Percentiles rank a stretch among this genome's conserved stretches.
These are phyloP conservation scores for Gossypium davidsonii DNA, from an alignment of 441 rosid species.

Conservation along the genomic window DNA sequence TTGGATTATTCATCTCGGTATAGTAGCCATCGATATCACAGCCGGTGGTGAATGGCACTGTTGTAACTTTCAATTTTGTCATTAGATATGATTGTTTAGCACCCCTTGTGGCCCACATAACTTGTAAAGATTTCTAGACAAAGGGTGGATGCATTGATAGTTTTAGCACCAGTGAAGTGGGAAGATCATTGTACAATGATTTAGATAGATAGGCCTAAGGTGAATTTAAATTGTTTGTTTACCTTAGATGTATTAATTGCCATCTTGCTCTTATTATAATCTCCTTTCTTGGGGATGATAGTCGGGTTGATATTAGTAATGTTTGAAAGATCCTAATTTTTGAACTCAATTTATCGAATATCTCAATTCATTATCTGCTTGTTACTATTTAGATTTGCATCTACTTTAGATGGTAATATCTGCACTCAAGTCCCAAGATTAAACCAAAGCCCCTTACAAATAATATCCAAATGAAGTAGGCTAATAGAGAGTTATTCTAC, in stretches of 20 bases:
- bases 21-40: conserved; percentile 22
- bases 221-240: not conserved
- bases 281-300: not conserved
- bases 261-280: not conserved
- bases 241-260: not conserved
- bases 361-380: not conserved
- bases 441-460: not conserved
- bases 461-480: not conserved
- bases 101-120: not conserved
- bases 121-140: not conserved
- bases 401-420: not conserved
- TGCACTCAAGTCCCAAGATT: not conserved
- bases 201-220: not conserved
- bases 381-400: not conserved
- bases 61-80: not conserved
- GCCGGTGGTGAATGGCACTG: conserved; percentile 29
- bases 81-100: not conserved
- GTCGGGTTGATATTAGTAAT: not conserved
- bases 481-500: not conserved
- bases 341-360: not conserved
- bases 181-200: conserved; percentile 1
- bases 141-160: not conserved
- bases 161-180: not conserved
- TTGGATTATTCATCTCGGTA: conserved; percentile 16
- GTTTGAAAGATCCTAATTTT: not conserved